Evolutionary conservation across 2,329 filamentous ascomycete genomes (phyloP), one percentile per base, ranked within the genome.

Genomic region (Raffaelea arxii): DNA sequence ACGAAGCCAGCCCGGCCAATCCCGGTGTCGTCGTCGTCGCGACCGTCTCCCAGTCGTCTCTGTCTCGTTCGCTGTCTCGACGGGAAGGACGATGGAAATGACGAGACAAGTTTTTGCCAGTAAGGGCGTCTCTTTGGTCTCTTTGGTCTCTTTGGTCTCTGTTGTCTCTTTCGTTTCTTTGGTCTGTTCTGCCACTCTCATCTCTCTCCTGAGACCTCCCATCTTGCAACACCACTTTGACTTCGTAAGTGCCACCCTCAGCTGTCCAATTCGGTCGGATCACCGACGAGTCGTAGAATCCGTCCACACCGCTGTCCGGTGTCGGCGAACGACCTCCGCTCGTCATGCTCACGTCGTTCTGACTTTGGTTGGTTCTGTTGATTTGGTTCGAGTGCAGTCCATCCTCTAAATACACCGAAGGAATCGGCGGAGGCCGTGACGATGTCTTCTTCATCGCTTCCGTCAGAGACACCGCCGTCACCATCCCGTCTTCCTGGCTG

Each of bases 41-140:
- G 6, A 66, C 62, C 0, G 66, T 68, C 27, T 66, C 59, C 66
- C 66, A 68, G 21, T 62, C 60, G n/a, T 63, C 64, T 2, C 54
- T 53, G n/a, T 63, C 64, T 2, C 54, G 54, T 24, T 65, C 63
- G 32, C 58, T 49, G 5, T 43, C 46, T 6, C 43, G 45, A 24
- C 30, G 21, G 4, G 16, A 10, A 4, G n/a, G 23, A 14, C 12
- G 18, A 19, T 40, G 12, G 11, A 27, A 19, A 22, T 43, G 24
- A 2, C 5, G 14, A 7, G 6, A 18, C 22, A 2, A 6, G 3
- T 21, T 7, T 4, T 30, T 27, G n/a, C n/a, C n/a, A n/a, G n/a
- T n/a, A n/a, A n/a, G n/a, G n/a, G n/a, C n/a, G n/a, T n/a, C n/a
- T n/a, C n/a, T n/a, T n/a, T n/a, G n/a, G 25, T 30, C n/a, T 10